Conservation (phyloP, 495 filamentous ascomycete species). For the Aspergillus nidulans region DNA sequence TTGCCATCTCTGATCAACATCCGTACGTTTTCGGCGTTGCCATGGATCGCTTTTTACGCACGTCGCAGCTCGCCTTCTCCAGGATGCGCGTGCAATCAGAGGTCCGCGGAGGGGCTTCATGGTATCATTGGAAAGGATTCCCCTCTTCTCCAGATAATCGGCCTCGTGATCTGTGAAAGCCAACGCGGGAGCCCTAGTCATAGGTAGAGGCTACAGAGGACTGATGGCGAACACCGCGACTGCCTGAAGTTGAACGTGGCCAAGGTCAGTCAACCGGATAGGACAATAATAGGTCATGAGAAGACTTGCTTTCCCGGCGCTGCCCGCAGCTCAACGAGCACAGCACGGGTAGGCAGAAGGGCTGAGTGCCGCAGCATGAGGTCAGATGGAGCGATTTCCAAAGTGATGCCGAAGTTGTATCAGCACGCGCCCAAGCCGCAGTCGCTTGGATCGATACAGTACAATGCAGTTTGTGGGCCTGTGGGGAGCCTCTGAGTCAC, state of each 20-base stretch:
- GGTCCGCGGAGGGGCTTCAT: background rate
- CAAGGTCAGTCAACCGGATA: background rate
- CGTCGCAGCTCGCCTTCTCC: conserved; percentile 6
- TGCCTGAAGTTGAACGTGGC: conserved; percentile 3
- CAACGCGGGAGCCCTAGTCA: conserved; percentile 1
- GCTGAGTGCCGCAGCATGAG: background rate
- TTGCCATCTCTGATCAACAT: conserved; percentile 10
- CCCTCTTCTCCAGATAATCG: background rate
- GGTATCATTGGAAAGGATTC: background rate
- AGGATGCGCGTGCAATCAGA: conserved; percentile 6
- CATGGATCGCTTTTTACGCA: conserved; percentile 12
- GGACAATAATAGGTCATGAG: conserved; percentile 4
- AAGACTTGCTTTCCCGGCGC: background rate
- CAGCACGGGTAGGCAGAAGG: background rate
- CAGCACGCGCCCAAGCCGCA: conserved; percentile 2
- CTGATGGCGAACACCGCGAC: conserved; percentile 5
- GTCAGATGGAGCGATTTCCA: background rate
- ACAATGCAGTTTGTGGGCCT: background rate
- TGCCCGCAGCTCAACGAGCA: conserved; percentile 2
- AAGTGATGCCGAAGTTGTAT: background rate
- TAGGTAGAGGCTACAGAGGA: conserved; percentile 4
- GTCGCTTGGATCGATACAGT: conserved; percentile 3
- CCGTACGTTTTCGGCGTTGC: conserved; percentile 15
- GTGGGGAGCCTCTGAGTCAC: conserved; percentile 7
- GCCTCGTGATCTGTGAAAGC: conserved; percentile 9